phyloP scores from a whole-genome alignment of 805 yeast genomes.

The Phaffomyces thermotolerans region DNA sequence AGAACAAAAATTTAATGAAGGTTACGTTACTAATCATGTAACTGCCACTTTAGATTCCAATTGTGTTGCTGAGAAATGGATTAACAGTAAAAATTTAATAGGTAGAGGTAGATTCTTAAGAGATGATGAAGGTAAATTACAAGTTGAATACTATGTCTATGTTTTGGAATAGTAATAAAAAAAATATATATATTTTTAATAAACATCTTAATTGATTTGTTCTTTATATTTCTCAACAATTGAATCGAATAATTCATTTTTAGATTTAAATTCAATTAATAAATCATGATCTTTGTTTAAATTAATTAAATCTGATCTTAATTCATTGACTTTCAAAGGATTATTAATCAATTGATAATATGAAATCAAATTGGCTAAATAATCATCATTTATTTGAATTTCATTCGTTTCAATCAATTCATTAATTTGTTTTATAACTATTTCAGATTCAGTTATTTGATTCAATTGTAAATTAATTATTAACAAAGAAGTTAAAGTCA shows the following conservation, averaged over 20 bases:
- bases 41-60: slow-evolving; percentile 34
- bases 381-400: slow-evolving; percentile 33
- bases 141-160: slow-evolving; percentile 49
- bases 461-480: slow-evolving; percentile 72
- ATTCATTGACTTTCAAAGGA: slow-evolving; percentile 25
- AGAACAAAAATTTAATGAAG: slow-evolving; percentile 35
- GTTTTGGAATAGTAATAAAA: slow-evolving; percentile 13
- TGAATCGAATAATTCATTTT: slow-evolving; percentile 58
- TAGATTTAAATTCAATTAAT: slow-evolving; percentile 51
- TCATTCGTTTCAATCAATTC: slow-evolving; percentile 33
- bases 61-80: slow-evolving; percentile 45
- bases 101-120: slow-evolving; percentile 57
- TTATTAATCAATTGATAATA: slow-evolving; percentile 50
- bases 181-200: no score
- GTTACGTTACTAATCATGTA: slow-evolving; percentile 45
- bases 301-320: slow-evolving; percentile 38
- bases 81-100: slow-evolving; percentile 36
- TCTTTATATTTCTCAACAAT: slow-evolving; percentile 52
- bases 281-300: slow-evolving; percentile 51
- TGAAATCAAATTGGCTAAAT: slow-evolving; percentile 60
- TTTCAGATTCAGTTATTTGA: slow-evolving; percentile 77
- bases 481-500: slow-evolving; percentile 55
- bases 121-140: slow-evolving; percentile 35
- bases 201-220: slow-evolving; percentile 9
- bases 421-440: slow-evolving; percentile 42